Conservation (phyloP, 306 rosid species). For the Pyrus pyrifolia region DNA sequence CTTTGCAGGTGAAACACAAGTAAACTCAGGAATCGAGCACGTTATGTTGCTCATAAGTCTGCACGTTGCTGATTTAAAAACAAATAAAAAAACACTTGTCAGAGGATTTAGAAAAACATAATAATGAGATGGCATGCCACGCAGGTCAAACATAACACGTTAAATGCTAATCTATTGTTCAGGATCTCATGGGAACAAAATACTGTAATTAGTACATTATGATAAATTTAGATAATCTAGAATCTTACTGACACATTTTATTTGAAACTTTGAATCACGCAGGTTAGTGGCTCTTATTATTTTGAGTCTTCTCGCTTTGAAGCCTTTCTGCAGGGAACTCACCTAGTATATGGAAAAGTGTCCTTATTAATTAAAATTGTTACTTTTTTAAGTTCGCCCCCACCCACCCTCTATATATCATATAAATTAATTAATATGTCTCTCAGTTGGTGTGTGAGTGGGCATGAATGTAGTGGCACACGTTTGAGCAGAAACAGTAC, state of each 20-base stretch:
- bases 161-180: neutral
- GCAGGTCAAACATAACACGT: neutral
- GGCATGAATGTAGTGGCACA: neutral
- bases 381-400: neutral
- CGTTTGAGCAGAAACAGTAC: neutral
- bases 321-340: neutral
- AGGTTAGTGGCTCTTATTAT: neutral
- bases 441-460: neutral
- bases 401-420: neutral
- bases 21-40: slow-evolving; percentile 90
- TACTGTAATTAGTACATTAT: neutral
- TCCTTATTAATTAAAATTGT: neutral
- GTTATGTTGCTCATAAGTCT: slow-evolving; percentile 65
- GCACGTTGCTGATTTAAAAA: slow-evolving; percentile 66
- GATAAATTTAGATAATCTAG: neutral
- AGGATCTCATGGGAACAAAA: neutral
- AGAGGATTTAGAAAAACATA: neutral
- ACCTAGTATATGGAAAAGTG: neutral
- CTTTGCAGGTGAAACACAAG: slow-evolving; percentile 93
- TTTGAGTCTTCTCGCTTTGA: neutral
- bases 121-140: neutral
- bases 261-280: neutral
- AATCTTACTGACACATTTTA: neutral
- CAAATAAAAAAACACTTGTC: neutral
- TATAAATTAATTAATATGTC: neutral